These are phyloP conservation scores for Gnaphalium uliginosum DNA, from an alignment of 129 eudicot genomes.

Conservation along the genomic window DNA sequence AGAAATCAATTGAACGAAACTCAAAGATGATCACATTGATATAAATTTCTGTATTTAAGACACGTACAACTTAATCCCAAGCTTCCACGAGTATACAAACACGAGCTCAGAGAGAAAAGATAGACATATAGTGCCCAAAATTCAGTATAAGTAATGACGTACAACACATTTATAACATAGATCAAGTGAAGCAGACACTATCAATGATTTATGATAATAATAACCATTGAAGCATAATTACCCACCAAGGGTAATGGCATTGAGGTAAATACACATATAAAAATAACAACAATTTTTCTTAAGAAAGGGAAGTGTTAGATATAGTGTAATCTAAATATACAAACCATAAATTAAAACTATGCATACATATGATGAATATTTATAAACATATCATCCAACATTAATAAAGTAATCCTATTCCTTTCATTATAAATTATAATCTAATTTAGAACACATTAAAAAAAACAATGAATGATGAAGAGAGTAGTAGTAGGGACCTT, in stretches of 20 bases:
- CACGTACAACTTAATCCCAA: not conserved
- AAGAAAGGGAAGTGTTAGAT: too few relatives aligned
- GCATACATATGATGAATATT: too few relatives aligned
- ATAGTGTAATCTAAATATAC: too few relatives aligned
- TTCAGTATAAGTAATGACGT: not conserved
- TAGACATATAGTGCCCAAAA: not conserved
- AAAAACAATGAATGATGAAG: not conserved
- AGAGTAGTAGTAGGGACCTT: constrained; percentile 39
- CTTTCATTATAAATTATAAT: too few relatives aligned
- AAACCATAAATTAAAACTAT: too few relatives aligned
- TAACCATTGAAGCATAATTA: not conserved
- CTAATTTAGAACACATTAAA: not conserved
- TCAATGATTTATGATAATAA: too few relatives aligned
- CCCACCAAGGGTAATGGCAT: not conserved
- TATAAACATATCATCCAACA: too few relatives aligned
- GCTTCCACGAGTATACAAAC: not conserved
- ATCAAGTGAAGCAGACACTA: not conserved
- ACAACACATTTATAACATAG: not conserved
- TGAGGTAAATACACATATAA: not conserved
- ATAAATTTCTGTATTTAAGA: not conserved
- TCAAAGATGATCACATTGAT: not conserved
- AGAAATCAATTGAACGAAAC: not conserved
- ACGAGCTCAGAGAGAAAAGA: too few relatives aligned
- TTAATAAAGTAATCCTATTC: not conserved
- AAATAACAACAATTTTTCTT: too few relatives aligned